Percentiles rank a stretch among this genome's conserved stretches.
Conservation (phyloP, 148 eudicot species). For the Limonium bicolor region DNA sequence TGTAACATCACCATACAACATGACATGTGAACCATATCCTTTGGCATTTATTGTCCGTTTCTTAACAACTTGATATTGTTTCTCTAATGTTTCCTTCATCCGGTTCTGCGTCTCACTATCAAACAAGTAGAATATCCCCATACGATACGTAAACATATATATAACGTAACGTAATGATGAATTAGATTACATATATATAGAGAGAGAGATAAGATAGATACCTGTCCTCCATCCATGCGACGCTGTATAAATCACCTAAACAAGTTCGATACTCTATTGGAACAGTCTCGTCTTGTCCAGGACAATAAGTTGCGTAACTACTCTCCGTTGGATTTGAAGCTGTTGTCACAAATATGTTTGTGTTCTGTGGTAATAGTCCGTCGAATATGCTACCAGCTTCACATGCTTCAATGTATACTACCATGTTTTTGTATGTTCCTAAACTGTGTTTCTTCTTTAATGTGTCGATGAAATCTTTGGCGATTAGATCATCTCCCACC, state of each 20-base stretch:
- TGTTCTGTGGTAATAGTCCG: conserved; percentile 53
- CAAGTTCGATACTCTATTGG: conserved; percentile 52
- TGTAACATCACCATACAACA: conserved; percentile 20
- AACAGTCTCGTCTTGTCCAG: conserved; percentile 22
- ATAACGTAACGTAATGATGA: too few relatives aligned
- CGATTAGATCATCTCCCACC: conserved; percentile 29
- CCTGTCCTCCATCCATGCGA: conserved; percentile 21
- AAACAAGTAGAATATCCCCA: background rate
- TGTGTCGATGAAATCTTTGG: conserved; percentile 13
- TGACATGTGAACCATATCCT: conserved; percentile 13
- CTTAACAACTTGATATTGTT: conserved; percentile 13
- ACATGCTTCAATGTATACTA: conserved; percentile 64
- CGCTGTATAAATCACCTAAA: conserved; percentile 36
- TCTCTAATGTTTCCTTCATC: conserved; percentile 10
- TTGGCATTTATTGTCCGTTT: conserved; percentile 1
- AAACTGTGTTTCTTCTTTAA: conserved; percentile 9
- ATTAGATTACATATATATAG: too few relatives aligned
- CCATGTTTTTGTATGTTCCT: conserved; percentile 18
- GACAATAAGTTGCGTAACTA: conserved; percentile 75
- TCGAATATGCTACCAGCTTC: conserved; percentile 84
- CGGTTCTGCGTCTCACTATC: conserved; percentile 15
- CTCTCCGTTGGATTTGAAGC: conserved; percentile 60
- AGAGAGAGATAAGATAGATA: too few relatives aligned
- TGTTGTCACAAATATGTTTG: conserved; percentile 63
- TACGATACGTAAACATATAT: too few relatives aligned